Percentiles rank a stretch among this genome's conserved stretches.
Conservation (phyloP, 345 rosid genomes). For the Salix purpurea region DNA sequence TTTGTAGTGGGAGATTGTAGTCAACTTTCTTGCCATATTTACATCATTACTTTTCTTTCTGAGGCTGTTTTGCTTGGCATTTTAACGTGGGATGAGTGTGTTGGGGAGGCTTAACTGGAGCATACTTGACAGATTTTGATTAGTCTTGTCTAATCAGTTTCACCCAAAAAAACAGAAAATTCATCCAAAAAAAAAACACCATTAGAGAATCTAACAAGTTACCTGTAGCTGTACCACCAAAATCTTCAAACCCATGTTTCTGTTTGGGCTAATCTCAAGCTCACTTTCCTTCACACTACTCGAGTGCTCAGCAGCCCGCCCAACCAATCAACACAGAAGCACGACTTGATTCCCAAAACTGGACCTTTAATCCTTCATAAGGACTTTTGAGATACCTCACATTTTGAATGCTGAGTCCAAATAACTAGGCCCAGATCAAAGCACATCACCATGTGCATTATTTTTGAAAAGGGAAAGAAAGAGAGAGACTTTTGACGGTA, state of each 20-base stretch:
- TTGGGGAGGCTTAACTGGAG: neutral
- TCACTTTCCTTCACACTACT: neutral
- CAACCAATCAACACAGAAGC: neutral
- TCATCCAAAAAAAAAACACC: neutral
- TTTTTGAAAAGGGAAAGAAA: neutral
- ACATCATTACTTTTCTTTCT: conserved; percentile 21
- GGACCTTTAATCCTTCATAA: neutral
- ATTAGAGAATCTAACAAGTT: neutral
- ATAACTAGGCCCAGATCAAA: neutral
- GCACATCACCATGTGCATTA: neutral
- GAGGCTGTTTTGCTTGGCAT: neutral
- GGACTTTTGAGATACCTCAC: neutral
- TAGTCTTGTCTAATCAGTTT: neutral
- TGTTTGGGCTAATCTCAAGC: neutral
- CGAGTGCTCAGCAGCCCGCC: neutral
- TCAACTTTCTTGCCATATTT: conserved; percentile 36
- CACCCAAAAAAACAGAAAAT: neutral
- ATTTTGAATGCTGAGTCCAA: neutral
- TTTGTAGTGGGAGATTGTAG: conserved; percentile 31
- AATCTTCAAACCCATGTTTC: neutral
- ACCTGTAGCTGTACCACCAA: neutral
- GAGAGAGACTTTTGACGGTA: neutral
- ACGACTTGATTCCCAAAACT: neutral
- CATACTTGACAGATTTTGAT: neutral
- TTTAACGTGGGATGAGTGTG: neutral